phyloP scores from a whole-genome alignment of 345 rosid genomes.

The Sapria himalayana region DNA sequence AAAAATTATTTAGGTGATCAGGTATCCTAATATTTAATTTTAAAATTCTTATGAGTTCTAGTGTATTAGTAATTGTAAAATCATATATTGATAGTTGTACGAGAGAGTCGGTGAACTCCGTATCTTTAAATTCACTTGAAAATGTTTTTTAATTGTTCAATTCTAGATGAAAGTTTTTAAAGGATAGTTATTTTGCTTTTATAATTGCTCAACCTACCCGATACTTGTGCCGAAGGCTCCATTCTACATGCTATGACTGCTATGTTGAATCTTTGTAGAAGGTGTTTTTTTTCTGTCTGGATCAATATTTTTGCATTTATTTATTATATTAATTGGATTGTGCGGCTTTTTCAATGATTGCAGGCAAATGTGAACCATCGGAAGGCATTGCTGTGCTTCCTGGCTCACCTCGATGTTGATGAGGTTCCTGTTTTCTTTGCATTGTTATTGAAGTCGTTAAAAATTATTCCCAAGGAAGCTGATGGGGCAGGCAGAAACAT shows the following conservation, averaged over 20 bases:
- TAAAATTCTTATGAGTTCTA: too few species aligned
- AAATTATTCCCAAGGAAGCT: constrained; percentile 25
- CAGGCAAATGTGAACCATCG: constrained; percentile 57
- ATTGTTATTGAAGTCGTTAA: constrained; percentile 62
- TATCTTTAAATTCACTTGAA: too few species aligned
- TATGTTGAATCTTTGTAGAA: too few species aligned
- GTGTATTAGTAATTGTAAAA: too few species aligned
- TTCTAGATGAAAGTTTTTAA: not conserved
- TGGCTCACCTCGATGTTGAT: constrained; percentile 44
- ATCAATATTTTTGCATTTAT: not conserved
- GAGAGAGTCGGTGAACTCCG: too few species aligned
- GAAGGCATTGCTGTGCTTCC: constrained; percentile 62
- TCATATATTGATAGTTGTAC: too few species aligned
- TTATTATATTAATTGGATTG: constrained; percentile 1
- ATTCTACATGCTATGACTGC: too few species aligned
- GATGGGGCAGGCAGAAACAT: constrained; percentile 14
- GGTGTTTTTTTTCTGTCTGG: too few species aligned
- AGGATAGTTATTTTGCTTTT: constrained; percentile 2
- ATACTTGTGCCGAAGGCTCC: too few species aligned
- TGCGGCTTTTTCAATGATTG: constrained; percentile 17
- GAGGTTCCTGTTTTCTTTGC: constrained; percentile 64
- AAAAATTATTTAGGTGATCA: too few species aligned
- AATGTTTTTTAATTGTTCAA: constrained; percentile 3
- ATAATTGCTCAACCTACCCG: not conserved
- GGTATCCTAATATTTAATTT: too few species aligned